Conservation (phyloP, 257 asterid genomes). For the Solanum pimpinellifolium region DNA sequence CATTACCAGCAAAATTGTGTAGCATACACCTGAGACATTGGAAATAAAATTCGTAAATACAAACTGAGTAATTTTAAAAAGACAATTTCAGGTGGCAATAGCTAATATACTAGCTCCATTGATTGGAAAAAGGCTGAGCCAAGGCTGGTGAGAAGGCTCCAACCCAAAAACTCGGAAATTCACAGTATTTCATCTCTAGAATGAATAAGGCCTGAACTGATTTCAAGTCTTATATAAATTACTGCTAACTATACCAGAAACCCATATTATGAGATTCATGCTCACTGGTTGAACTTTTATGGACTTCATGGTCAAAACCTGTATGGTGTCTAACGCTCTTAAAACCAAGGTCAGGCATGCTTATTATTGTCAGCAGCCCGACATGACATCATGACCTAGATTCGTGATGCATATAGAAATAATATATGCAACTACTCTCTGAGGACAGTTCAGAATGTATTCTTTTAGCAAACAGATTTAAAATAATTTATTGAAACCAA, state of each 20-base stretch:
- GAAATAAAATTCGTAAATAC: neutral
- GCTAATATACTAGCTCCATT: neutral
- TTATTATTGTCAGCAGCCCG: neutral
- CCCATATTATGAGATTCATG: neutral
- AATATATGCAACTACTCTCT: neutral
- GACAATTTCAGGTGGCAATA: neutral
- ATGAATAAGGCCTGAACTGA: neutral
- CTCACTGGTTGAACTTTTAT: neutral
- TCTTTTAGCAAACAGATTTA: neutral
- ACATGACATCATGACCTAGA: neutral
- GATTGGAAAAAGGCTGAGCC: neutral
- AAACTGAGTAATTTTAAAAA: neutral
- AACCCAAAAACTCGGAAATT: neutral
- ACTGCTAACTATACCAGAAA: neutral
- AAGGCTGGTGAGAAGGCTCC: neutral
- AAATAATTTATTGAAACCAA: neutral
- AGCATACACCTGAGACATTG: slow-evolving; percentile 70
- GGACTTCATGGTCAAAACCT: neutral
- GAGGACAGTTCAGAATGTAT: neutral
- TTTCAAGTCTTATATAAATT: neutral
- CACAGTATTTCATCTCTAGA: neutral
- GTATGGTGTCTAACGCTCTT: neutral
- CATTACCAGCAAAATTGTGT: slow-evolving; percentile 81
- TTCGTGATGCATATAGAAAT: neutral
- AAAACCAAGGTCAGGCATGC: neutral